Evolutionary conservation across 106 monocot genomes (phyloP), one percentile per base, ranked within the genome.

Genomic region (Allium sativum): DNA sequence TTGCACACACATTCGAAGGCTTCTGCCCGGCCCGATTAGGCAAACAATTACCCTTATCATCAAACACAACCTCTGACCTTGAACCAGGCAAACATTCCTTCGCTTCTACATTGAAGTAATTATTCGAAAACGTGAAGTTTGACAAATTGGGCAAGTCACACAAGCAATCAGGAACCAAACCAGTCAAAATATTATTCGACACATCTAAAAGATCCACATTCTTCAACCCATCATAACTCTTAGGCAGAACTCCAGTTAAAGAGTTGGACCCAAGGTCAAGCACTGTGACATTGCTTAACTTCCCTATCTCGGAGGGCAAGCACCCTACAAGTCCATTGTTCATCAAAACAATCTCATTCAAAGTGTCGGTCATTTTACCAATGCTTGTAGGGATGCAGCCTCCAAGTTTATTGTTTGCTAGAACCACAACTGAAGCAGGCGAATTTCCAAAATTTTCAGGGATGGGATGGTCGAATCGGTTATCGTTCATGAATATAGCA

Each of bases 331-430:
- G 57, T 31, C 72, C 64, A 21, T 73, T 73, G 65, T 65, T 65
- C 15, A 58, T 10, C 42, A 65, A 11, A 21, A 73, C 53, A 18
- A 73, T 31, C 65, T 73, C 65, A 44, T 65, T 21, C 9, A 65
- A 58, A 12, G 59, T 53, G 46, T 3, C 40, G 5, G 17, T 40
- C 72, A 73, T 65, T 18, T 15, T 20, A 8, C 65, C 72, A 15
- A 70, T 14, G 70, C 60, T 70, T 14, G 5, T 51, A 19, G 61
- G 61, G 13, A 70, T 70, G 61, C 70, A 70, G 15, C 70, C 70
- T 6, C 52, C 44, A 0, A 70, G 43, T 21, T 45, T 10, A 62
- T 70, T 70, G 59, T 70, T 70, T 20, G 70, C 70, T 7, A 70
- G 62, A 21, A 70, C 61, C 42, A 70, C 13, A 21, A 70, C 70